A percentile compares a stretch with the other conserved stretches of the same genome.
These are phyloP conservation scores for Cunninghamia lanceolata DNA, from an alignment of 75 land plant genomes.

Conservation along the genomic window DNA sequence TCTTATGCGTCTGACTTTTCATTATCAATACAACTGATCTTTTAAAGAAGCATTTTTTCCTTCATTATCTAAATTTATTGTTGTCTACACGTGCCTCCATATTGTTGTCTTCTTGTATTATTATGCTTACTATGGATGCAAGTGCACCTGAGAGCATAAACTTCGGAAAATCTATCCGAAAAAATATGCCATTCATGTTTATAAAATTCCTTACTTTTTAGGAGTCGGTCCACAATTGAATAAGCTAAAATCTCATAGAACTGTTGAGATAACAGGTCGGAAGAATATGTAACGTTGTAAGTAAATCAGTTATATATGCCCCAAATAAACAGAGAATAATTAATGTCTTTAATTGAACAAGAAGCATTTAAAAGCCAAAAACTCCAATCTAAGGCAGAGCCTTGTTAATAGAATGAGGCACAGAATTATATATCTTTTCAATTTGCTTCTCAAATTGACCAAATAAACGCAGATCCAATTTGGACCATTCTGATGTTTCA, in stretches of 20 bases:
- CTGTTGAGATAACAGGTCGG: background rate
- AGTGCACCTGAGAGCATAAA: too few species aligned
- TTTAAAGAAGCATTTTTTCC: too few species aligned
- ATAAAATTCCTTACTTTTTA: background rate
- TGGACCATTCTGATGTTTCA: background rate
- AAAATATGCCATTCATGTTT: too few species aligned
- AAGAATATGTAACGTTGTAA: background rate
- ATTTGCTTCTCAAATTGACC: background rate
- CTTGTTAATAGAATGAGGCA: background rate
- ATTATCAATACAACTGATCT: too few species aligned
- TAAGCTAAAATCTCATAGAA: background rate
- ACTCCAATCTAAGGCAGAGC: background rate
- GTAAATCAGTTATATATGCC: background rate
- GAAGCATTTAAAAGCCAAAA: background rate
- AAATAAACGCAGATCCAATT: background rate
- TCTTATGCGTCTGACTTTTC: too few species aligned
- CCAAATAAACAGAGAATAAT: background rate
- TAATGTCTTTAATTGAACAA: background rate
- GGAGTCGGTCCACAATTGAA: background rate
- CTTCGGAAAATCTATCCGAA: too few species aligned
- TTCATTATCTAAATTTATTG: too few species aligned
- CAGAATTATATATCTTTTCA: background rate
- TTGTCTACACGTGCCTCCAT: too few species aligned
- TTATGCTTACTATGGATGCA: too few species aligned
- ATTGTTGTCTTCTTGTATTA: too few species aligned